A percentile compares a stretch with the other conserved stretches of the same genome.
Conservation (phyloP, 2,329 filamentous ascomycete species). For the Arthroderma sp. region DNA sequence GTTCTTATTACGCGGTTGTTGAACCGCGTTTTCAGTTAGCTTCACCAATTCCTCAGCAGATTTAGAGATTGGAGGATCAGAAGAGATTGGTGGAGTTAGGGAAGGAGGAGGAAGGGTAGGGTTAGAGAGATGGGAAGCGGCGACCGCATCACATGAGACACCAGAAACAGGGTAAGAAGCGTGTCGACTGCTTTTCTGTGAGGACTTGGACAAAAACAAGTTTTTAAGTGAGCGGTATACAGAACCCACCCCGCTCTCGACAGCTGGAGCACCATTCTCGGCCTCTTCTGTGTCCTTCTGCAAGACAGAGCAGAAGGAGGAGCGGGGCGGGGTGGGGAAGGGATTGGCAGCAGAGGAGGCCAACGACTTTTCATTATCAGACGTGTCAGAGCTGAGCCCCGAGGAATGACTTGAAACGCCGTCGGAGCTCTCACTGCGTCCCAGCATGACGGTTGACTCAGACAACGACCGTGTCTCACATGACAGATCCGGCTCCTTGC, state of each 20-base stretch:
- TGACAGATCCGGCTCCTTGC: too few species aligned
- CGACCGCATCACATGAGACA: slow-evolving; percentile 50
- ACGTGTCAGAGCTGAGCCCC: slow-evolving; percentile 12
- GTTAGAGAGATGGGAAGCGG: slow-evolving; percentile 57
- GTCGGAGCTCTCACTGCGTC: slow-evolving; percentile 23
- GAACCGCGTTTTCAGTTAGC: slow-evolving; percentile 71
- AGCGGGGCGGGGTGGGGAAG: slow-evolving; percentile 32
- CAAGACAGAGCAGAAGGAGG: slow-evolving; percentile 29
- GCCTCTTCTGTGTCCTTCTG: slow-evolving; percentile 31
- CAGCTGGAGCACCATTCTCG: slow-evolving; percentile 24
- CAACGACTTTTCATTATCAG: slow-evolving; percentile 16
- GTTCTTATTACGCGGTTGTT: slow-evolving; percentile 59
- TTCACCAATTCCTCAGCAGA: slow-evolving; percentile 36
- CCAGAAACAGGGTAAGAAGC: slow-evolving; percentile 47
- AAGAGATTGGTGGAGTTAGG: slow-evolving; percentile 28
- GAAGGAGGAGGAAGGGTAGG: slow-evolving; percentile 47
- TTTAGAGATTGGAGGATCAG: slow-evolving; percentile 28
- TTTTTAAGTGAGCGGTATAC: slow-evolving; percentile 33
- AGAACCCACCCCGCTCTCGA: slow-evolving; percentile 27
- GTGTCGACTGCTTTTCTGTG: slow-evolving; percentile 26
- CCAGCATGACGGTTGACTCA: slow-evolving; percentile 31
- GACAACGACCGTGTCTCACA: slow-evolving; percentile 19
- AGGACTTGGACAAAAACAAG: slow-evolving; percentile 28
- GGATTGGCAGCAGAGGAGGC: slow-evolving; percentile 22
- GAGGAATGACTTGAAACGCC: slow-evolving; percentile 16